Conservation (phyloP, 345 rosid species). For the Rubroshorea leprosula region DNA sequence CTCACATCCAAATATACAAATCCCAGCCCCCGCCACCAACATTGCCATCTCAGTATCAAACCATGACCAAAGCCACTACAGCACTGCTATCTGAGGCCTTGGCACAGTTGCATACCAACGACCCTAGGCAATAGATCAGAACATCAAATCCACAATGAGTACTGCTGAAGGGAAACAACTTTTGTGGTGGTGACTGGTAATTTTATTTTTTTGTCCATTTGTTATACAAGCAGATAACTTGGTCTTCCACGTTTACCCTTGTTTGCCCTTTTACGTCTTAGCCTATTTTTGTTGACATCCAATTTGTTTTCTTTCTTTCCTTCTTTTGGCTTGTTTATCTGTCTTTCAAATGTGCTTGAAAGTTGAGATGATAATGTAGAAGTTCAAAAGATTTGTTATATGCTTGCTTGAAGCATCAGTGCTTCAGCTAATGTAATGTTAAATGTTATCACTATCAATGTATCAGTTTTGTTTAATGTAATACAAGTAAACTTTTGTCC, state of each 20-base stretch:
- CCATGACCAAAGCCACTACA: conserved; percentile 35
- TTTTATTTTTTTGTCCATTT: neutral
- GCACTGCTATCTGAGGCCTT: conserved; percentile 43
- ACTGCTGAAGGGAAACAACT: conserved; percentile 13
- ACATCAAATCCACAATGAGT: conserved; percentile 23
- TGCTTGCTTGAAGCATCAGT: conserved; percentile 3
- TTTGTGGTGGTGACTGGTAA: conserved; percentile 17
- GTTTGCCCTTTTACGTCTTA: neutral
- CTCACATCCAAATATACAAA: conserved; percentile 63
- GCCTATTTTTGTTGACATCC: neutral
- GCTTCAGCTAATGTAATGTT: neutral
- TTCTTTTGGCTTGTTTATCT: neutral
- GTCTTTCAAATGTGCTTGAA: conserved; percentile 11
- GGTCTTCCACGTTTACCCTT: neutral
- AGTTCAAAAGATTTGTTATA: neutral
- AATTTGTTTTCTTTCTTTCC: neutral
- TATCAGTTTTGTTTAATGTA: neutral
- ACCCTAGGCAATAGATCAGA: conserved; percentile 28
- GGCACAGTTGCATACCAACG: conserved; percentile 37
- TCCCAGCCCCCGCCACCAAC: conserved; percentile 76
- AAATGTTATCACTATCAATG: neutral
- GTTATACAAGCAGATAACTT: neutral
- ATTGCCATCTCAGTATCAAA: conserved; percentile 44
- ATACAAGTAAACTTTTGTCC: too few species aligned
- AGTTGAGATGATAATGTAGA: conserved; percentile 8